Conservation (phyloP, 495 filamentous ascomycete genomes). For the Penicillium coffeae region DNA sequence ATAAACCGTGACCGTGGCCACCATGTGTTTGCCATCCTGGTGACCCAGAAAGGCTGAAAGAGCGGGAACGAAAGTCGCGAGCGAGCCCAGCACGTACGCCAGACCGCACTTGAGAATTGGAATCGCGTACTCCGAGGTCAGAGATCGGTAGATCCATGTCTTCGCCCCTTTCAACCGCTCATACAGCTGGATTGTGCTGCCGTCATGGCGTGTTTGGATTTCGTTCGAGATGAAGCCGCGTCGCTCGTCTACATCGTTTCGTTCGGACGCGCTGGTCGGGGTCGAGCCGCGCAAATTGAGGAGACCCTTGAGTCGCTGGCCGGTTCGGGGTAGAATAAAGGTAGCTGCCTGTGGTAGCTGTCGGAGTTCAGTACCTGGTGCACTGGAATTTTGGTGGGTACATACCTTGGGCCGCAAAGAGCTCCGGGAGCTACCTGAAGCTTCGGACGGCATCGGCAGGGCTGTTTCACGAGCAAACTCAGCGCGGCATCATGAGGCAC, state of each 20-base stretch:
- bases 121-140: constrained; percentile 57
- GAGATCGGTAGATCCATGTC: constrained; percentile 31
- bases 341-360: constrained; percentile 50
- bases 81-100: constrained; percentile 82
- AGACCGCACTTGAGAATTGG: constrained; percentile 89
- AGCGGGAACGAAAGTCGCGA: constrained; percentile 78
- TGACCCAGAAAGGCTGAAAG: constrained; percentile 71
- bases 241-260: constrained; percentile 30
- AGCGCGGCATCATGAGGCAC: constrained; percentile 8
- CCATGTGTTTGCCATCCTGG: constrained; percentile 95
- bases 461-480: constrained; percentile 14
- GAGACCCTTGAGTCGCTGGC: constrained; percentile 49
- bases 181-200: constrained; percentile 11
- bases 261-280: constrained; percentile 6
- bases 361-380: neutral
- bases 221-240: constrained; percentile 38
- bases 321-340: constrained; percentile 49
- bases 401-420: constrained; percentile 39
- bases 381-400: neutral
- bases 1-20: constrained; percentile 88
- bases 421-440: constrained; percentile 37
- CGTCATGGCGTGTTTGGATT: constrained; percentile 13
- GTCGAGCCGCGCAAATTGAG: constrained; percentile 41
- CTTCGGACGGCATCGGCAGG: constrained; percentile 27
- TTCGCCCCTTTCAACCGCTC: constrained; percentile 10